Base-by-base conservation (phyloP, 2,329 filamentous ascomycete species). In the Monilinia vaccinii-corymbosi region DNA sequence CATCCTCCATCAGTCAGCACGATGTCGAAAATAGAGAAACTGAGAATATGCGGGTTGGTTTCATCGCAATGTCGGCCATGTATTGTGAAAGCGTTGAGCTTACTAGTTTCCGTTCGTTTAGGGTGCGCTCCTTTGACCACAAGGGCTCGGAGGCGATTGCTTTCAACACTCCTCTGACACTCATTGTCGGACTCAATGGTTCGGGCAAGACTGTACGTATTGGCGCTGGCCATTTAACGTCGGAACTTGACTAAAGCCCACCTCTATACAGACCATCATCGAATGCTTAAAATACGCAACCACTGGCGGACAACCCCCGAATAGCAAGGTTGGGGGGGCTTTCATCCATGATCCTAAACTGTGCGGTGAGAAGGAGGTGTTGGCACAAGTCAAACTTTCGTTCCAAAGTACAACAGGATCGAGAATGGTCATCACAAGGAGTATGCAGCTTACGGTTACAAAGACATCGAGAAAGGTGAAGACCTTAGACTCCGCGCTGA, bases 331-430 rank as follows among this genome's bases (percentile, higher is more conserved):
- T 67, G 88, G 88, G 32, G 92, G 91, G 36, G 92, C 93, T 53
- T 99, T 97, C 73, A 91, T 99, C 64, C 93, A 99, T 73, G 94
- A 99, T 69, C 94, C 94, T n/a, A 94, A 94, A 76, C 80, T 96
- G 52, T 85, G 83, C 65, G 89, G 88, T 60, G 91, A 96, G 71
- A 92, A 91, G 67, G 91, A 96, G 69, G 88, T 97, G 45, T 76
- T 92, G 70, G 94, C 91, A 21, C 90, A 96, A 73, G 90, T 99
- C 70, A 95, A 94, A 74, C 81, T 99, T 23, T 87, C 86, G 23
- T 99, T 97, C 74, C 85, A 82, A 64, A 86, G 86, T 51, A 91
- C 89, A 16, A 86, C 88, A 46, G 87, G 89, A 63, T 83, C 86
- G 31, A 86, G 85, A 69, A 88, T 96, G 77, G 88, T 96, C 23